A percentile compares a stretch with the other conserved stretches of the same genome.
Conservation (phyloP, 164 flowering plant genomes). For the Nymphaea colorata region DNA sequence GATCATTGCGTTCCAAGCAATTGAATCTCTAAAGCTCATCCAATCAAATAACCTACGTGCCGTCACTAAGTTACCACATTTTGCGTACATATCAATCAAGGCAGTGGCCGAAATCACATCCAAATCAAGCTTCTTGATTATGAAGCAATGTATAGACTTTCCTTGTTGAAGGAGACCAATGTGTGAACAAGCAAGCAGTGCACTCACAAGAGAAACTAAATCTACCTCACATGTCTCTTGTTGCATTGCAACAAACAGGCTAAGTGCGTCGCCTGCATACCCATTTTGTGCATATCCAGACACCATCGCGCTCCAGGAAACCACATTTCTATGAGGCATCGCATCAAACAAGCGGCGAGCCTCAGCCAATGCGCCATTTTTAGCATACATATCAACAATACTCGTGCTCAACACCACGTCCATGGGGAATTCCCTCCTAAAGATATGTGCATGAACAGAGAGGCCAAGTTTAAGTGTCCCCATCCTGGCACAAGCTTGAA, state of each 20-base stretch:
- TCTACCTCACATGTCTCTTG: constrained; percentile 12
- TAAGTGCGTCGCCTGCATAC: constrained; percentile 16
- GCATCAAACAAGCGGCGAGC: constrained; percentile 13
- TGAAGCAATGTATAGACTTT: constrained; percentile 19
- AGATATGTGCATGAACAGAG: constrained; percentile 19
- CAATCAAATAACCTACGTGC: constrained; percentile 16
- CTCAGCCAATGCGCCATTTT: constrained; percentile 15
- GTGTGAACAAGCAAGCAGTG: constrained; percentile 15
- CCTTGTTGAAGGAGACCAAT: constrained; percentile 16
- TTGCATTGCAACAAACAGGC: constrained; percentile 18
- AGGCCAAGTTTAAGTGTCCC: constrained; percentile 14
- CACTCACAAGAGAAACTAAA: constrained; percentile 16
- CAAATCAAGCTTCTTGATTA: constrained; percentile 11
- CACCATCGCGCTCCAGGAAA: constrained; percentile 22
- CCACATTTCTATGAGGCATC: constrained; percentile 14
- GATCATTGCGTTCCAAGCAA: constrained; percentile 23
- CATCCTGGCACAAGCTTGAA: constrained; percentile 13
- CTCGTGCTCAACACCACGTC: constrained; percentile 19
- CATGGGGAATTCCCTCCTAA: constrained; percentile 11
- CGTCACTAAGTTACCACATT: constrained; percentile 18
- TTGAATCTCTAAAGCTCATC: constrained; percentile 11
- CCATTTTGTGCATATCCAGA: constrained; percentile 27
- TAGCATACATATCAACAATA: constrained; percentile 21
- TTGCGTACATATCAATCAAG: constrained; percentile 24
- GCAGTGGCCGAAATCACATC: constrained; percentile 18